Evolutionary conservation across 306 rosid genomes (phyloP).

Genomic region (Argentina anserina): DNA sequence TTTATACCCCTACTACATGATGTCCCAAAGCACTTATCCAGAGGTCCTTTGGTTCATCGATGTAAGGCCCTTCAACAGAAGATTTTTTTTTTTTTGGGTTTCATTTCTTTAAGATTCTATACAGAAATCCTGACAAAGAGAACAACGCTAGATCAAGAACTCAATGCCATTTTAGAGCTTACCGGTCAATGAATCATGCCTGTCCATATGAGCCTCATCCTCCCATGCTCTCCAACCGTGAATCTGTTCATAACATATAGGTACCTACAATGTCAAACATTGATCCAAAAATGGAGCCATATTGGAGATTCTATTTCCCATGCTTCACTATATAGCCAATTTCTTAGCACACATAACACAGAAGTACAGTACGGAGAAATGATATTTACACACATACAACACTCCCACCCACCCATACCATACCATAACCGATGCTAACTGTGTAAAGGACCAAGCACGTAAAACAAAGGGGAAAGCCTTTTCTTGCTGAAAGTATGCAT

Average conservation of each 20-base stretch:
- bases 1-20: not conserved
- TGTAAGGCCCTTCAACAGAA: not conserved
- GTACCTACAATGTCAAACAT: slow-evolving; percentile 27
- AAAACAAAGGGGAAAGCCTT: not conserved
- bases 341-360: not conserved
- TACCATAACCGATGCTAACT: not conserved
- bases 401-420: not conserved
- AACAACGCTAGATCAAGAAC: not conserved
- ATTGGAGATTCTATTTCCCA: not conserved
- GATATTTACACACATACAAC: not conserved
- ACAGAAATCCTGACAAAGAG: not conserved
- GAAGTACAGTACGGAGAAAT: not conserved
- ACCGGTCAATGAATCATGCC: slow-evolving; percentile 55
- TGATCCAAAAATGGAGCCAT: not conserved
- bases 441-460: not conserved
- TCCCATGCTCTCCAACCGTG: slow-evolving; percentile 98
- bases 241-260: slow-evolving; percentile 52
- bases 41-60: not conserved
- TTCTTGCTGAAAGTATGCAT: not conserved
- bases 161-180: slow-evolving; percentile 27
- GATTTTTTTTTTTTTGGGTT: not conserved
- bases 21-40: not conserved
- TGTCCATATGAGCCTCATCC: slow-evolving; percentile 80
- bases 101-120: not conserved
- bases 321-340: not conserved